A percentile compares a stretch with the other conserved stretches of the same genome.
Evolutionary conservation across 257 asterid species (phyloP).

Genomic region (Lavandula angustifolia): DNA sequence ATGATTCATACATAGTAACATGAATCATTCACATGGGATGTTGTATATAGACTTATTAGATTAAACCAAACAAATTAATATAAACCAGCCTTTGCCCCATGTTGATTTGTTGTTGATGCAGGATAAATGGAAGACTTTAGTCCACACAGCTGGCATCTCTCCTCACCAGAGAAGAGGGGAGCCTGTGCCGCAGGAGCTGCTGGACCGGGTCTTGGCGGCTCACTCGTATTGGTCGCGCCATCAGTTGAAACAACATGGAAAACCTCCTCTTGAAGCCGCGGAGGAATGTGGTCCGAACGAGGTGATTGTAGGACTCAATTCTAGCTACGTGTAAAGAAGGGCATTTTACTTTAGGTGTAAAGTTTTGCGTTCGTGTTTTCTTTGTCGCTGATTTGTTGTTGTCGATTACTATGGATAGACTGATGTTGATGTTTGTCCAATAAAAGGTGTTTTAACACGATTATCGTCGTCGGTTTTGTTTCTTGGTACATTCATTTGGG

Average conservation of each 20-base stretch:
- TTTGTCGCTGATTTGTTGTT: conserved; percentile 49
- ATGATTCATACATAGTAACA: conserved; percentile 32
- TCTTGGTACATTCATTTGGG: not conserved
- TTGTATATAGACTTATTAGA: conserved; percentile 7
- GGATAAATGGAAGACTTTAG: conserved; percentile 97
- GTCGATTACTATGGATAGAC: conserved; percentile 34
- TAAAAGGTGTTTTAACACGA: conserved; percentile 22
- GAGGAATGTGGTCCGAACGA: conserved; percentile 22
- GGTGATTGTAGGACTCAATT: conserved; percentile 25
- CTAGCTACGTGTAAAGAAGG: no score
- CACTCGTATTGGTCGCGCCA: conserved; percentile 75
- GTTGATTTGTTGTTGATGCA: conserved; percentile 37
- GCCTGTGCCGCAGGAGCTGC: conserved; percentile 87
- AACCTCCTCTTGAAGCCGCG: conserved; percentile 36
- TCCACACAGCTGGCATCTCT: conserved; percentile 87
- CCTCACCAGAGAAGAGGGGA: conserved; percentile 93
- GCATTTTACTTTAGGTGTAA: conserved; percentile 32
- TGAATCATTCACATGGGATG: conserved; percentile 38
- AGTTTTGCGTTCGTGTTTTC: conserved; percentile 27
- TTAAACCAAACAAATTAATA: conserved; percentile 20
- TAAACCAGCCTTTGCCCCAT: not conserved
- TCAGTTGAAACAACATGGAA: conserved; percentile 66
- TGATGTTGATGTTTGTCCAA: conserved; percentile 34
- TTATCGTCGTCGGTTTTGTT: not conserved
- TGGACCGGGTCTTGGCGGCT: conserved; percentile 72